Base-by-base conservation (phyloP, 2,329 filamentous ascomycete genomes). In the Colletotrichum agaves region DNA sequence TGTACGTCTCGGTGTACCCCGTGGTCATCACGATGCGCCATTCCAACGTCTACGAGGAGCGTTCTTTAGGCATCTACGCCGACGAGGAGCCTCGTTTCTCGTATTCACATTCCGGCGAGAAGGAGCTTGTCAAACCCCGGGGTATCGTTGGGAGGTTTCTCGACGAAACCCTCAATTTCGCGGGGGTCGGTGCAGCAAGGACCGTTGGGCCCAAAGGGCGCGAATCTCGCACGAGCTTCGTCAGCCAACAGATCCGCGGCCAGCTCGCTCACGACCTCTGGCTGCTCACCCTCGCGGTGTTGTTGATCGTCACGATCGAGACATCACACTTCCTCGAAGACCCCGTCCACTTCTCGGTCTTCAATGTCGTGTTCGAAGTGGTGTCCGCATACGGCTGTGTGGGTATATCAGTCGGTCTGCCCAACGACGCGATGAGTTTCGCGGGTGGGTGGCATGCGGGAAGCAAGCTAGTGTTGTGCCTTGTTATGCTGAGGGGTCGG, bases 21-120 rank as follows among this genome's bases (percentile, higher is more conserved):
- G 84, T 90, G 21, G 84, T 87, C 27, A 87, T 90, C 66, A 88
- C 86, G 1, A 87, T 90, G 78, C 85, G 90, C 31, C 88, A 90
- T 74, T 90, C 89, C 43, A 92, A 92, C 73, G 87, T 91, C 33
- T 93, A 93, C 73, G 90, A 92, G 74, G 90, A 93, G 73, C 83
- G 88, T 6, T 89, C 87, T 0, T 80, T 92, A 2, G 89, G 89
- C 0, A 85, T 90, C 35, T 87, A 89, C 66, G 78, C 78, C 46
- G 78, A 81, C 23, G 78, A 78, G 19, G 73, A 59, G 0, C 27
- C 27, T 8, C 27, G 27, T 27, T 27, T 27, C 6, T 27, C 27
- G 8, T 27, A 2, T 27, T 15, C 37, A 0, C 12, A 15, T 8
- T 2, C 5, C 12, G 19, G 12, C 70, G 49, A 70, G 72, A 46